These are phyloP conservation scores for Pseudohalonectria lignicola DNA, from an alignment of 2,329 filamentous ascomycete species.

Conservation along the genomic window DNA sequence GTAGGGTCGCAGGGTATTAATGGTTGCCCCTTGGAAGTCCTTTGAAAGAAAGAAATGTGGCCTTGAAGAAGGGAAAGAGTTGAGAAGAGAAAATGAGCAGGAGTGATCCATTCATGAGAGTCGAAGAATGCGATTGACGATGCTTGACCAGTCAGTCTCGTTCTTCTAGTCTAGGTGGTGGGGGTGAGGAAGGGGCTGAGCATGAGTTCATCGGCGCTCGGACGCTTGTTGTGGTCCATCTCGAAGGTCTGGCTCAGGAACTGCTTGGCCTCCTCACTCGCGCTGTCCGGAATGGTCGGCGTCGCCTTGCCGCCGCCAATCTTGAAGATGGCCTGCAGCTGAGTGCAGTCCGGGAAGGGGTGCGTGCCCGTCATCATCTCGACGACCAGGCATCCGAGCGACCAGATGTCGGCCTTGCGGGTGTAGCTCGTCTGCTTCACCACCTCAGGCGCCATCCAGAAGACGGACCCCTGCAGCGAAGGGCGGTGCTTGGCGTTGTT, in stretches of 20 bases:
- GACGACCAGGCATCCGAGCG: constrained; percentile 87
- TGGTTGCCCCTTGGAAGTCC: no score
- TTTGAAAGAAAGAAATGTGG: no score
- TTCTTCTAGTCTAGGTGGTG: constrained; percentile 46
- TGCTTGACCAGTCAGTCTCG: no score
- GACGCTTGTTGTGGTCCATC: constrained; percentile 85
- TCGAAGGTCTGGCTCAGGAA: constrained; percentile 91
- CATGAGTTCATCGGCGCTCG: constrained; percentile 84
- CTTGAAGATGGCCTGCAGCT: constrained; percentile 97
- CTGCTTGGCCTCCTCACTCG: constrained; percentile 69
- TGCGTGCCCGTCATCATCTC: constrained; percentile 99
- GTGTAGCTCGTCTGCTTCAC: constrained; percentile 97
- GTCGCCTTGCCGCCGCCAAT: constrained; percentile 82
- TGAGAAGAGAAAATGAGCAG: no score
- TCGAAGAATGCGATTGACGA: no score
- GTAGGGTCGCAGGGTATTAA: no score
- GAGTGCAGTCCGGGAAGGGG: constrained; percentile 93
- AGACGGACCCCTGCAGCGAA: constrained; percentile 92
- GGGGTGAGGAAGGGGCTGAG: constrained; percentile 71
- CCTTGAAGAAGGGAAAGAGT: no score
- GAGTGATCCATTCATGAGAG: no score
- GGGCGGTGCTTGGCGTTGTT: constrained; percentile 58
- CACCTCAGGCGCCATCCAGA: constrained; percentile 99
- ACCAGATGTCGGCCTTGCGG: constrained; percentile 98
- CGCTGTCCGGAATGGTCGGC: constrained; percentile 78